Evolutionary conservation across 148 eudicot genomes (phyloP).

Genomic region (Gaultheria prostrata): DNA sequence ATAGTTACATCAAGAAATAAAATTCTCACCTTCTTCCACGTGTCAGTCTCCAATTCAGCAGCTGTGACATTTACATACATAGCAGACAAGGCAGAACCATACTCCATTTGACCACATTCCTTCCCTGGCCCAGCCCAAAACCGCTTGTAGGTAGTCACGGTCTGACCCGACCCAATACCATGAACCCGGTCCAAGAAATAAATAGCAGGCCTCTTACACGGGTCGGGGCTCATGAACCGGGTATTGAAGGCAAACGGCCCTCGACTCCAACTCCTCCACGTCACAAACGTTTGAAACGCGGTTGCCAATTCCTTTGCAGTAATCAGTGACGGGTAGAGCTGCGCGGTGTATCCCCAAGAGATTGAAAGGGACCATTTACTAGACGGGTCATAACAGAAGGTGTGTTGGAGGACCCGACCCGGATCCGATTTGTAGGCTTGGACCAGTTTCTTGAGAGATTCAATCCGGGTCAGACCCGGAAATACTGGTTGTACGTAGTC

Average conservation of each 20-base stretch:
- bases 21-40: constrained; percentile 36
- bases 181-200: constrained; percentile 30
- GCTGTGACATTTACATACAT: constrained; percentile 31
- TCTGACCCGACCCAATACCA: constrained; percentile 13
- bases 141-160: constrained; percentile 28
- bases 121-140: background rate
- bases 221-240: constrained; percentile 28
- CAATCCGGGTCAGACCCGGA: constrained; percentile 24
- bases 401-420: constrained; percentile 35
- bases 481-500: constrained; percentile 37
- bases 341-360: constrained; percentile 46
- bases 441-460: constrained; percentile 31
- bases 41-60: background rate
- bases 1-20: background rate
- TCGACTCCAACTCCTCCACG: constrained; percentile 32
- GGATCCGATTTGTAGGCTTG: constrained; percentile 33
- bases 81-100: constrained; percentile 14
- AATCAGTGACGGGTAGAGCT: constrained; percentile 34
- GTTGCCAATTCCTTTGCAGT: constrained; percentile 29
- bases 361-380: constrained; percentile 39
- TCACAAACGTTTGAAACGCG: constrained; percentile 35
- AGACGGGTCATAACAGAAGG: constrained; percentile 31
- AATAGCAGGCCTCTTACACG: constrained; percentile 36
- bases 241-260: constrained; percentile 43
- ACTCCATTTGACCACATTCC: constrained; percentile 16